Evolutionary conservation across 2,329 filamentous ascomycete genomes (phyloP).

Genomic region (Fusarium armeniacum): DNA sequence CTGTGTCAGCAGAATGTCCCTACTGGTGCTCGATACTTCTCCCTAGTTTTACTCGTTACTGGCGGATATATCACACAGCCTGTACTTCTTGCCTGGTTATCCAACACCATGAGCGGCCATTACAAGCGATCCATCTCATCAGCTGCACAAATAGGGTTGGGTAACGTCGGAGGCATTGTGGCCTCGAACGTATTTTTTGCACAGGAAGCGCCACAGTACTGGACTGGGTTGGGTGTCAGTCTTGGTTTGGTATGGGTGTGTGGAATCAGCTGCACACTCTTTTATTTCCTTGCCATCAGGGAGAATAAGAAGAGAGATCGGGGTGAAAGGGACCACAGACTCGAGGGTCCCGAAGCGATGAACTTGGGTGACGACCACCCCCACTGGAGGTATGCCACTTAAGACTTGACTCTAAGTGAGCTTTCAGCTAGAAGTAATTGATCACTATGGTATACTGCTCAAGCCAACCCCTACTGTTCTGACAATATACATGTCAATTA

Average conservation of each 20-base stretch:
- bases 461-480: too few relatives aligned
- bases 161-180: slow-evolving; percentile 65
- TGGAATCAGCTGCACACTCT: not conserved
- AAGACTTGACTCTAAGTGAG: not conserved
- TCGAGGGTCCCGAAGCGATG: not conserved
- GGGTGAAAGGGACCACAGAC: slow-evolving; percentile 18
- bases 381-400: slow-evolving; percentile 19
- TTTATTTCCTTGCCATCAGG: slow-evolving; percentile 8
- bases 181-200: slow-evolving; percentile 27
- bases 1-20: slow-evolving; percentile 12
- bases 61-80: slow-evolving; percentile 23
- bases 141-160: slow-evolving; percentile 2
- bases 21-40: slow-evolving; percentile 30
- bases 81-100: slow-evolving; percentile 78
- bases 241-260: slow-evolving; percentile 26
- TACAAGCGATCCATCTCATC: slow-evolving; percentile 14
- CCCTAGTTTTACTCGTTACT: slow-evolving; percentile 17
- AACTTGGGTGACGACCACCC: slow-evolving; percentile 19
- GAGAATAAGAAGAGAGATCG: slow-evolving; percentile 33
- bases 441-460: too few relatives aligned
- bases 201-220: slow-evolving; percentile 18
- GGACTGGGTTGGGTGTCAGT: slow-evolving; percentile 19
- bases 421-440: too few relatives aligned
- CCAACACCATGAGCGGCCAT: slow-evolving; percentile 70
- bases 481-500: too few relatives aligned